These are phyloP conservation scores for Globisporangium spiculum DNA, from an alignment of 352 stramenopile genomes.

Conservation along the genomic window DNA sequence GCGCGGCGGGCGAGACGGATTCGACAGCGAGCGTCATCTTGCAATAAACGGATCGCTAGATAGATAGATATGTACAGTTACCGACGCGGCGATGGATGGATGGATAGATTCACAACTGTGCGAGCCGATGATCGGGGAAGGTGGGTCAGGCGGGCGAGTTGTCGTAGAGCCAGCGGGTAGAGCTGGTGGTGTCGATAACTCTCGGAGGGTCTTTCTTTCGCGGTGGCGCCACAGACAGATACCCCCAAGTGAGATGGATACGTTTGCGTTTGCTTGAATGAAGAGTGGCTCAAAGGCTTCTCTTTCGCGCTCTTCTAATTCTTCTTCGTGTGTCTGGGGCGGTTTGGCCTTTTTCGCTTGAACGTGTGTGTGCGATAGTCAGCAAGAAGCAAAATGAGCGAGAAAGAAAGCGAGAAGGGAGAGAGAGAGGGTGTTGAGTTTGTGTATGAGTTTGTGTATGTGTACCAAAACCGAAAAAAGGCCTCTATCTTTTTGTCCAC, in stretches of 20 bases:
- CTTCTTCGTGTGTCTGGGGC: background rate
- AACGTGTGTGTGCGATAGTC: conserved; percentile 1
- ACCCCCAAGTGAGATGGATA: conserved; percentile 6
- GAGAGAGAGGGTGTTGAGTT: background rate
- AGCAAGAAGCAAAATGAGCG: conserved; percentile 7
- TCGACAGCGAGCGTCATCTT: conserved; percentile 1
- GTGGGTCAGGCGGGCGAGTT: background rate
- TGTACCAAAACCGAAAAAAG: background rate
- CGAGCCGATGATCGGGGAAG: background rate
- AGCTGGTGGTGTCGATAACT: background rate
- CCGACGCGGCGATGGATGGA: background rate
- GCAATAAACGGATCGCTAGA: too few relatives aligned
- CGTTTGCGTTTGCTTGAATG: background rate
- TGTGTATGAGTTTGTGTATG: background rate
- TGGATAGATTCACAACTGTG: background rate
- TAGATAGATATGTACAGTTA: conserved; percentile 7
- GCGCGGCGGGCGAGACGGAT: background rate
- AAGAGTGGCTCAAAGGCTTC: background rate
- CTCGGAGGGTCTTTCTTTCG: background rate
- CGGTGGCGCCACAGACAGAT: background rate
- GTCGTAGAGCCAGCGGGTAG: background rate
- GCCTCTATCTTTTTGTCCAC: too few relatives aligned
- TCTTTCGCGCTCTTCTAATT: background rate
- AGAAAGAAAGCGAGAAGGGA: background rate
- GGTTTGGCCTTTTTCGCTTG: background rate